Conservation (phyloP, 2,329 filamentous ascomycete species). For the Monilinia polystroma region DNA sequence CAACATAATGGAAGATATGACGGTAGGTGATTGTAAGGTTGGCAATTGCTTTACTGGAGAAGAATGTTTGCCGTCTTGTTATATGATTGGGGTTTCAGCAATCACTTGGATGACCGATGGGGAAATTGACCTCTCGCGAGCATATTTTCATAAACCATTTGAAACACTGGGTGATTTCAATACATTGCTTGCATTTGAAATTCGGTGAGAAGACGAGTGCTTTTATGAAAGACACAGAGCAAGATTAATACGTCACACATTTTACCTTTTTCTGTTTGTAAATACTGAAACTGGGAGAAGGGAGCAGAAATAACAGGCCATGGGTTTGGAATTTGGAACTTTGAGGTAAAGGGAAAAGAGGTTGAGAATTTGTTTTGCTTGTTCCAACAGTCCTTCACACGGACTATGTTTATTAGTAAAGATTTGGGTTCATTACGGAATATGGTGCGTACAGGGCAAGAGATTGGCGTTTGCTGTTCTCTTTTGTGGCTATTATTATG, state of each 20-base stretch:
- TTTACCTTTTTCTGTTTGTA: slow-evolving; percentile 15
- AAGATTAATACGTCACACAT: not conserved
- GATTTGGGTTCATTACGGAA: slow-evolving; percentile 11
- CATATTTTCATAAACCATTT: slow-evolving; percentile 9
- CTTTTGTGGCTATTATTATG: slow-evolving; percentile 4
- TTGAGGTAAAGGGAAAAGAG: slow-evolving; percentile 15
- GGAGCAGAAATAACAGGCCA: slow-evolving; percentile 7
- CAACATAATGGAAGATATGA: slow-evolving; percentile 39
- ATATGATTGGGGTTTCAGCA: slow-evolving; percentile 4
- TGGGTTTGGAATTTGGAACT: slow-evolving; percentile 8
- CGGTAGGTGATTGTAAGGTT: slow-evolving; percentile 16
- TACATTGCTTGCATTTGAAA: slow-evolving; percentile 1
- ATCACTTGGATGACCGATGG: slow-evolving; percentile 7
- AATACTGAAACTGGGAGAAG: slow-evolving; percentile 9
- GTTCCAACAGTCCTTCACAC: not conserved
- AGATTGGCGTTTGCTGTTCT: slow-evolving; percentile 11
- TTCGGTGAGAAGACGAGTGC: slow-evolving; percentile 1
- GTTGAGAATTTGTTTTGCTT: slow-evolving; percentile 2
- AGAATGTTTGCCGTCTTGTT: not conserved
- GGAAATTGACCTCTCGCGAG: slow-evolving; percentile 6
- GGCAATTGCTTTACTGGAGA: not conserved
- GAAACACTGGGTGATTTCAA: not conserved
- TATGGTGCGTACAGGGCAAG: slow-evolving; percentile 8
- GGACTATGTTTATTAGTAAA: slow-evolving; percentile 15
- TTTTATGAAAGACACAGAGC: slow-evolving; percentile 2